Conservation (phyloP, 768 basidiomycete genomes). For the Podaxis sp. region DNA sequence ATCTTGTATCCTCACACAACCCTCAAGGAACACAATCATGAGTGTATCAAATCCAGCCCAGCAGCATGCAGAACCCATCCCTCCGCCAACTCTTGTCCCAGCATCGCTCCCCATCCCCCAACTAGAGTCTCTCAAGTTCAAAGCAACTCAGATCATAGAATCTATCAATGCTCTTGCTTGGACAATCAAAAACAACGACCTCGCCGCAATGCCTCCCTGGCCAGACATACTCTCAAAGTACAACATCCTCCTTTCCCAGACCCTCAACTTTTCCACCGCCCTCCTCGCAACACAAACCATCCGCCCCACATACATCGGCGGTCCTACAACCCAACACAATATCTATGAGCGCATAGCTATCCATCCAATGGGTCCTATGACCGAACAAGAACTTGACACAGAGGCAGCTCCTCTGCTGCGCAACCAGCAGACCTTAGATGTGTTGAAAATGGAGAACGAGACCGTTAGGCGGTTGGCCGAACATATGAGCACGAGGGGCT, state of each 20-base stretch:
- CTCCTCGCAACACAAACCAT: slow-evolving; percentile 36
- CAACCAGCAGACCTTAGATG: slow-evolving; percentile 78
- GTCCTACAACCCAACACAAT: slow-evolving; percentile 30
- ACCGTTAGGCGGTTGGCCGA: slow-evolving; percentile 69
- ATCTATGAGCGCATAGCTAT: slow-evolving; percentile 65
- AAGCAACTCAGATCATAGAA: slow-evolving; percentile 76
- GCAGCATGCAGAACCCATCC: background rate
- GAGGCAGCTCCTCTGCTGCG: slow-evolving; percentile 73
- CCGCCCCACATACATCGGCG: background rate
- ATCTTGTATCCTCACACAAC: background rate
- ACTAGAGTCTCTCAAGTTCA: slow-evolving; percentile 75
- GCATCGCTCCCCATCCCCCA: slow-evolving; percentile 56
- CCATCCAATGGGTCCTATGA: slow-evolving; percentile 56
- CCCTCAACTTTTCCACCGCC: slow-evolving; percentile 70
- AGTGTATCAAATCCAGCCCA: background rate
- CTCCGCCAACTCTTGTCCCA: slow-evolving; percentile 14
- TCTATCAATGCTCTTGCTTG: slow-evolving; percentile 65
- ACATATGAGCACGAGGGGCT: slow-evolving; percentile 61
- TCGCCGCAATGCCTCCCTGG: slow-evolving; percentile 72
- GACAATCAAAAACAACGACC: slow-evolving; percentile 58
- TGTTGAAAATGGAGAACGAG: slow-evolving; percentile 67
- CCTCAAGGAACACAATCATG: background rate
- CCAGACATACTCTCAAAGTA: slow-evolving; percentile 86
- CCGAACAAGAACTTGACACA: slow-evolving; percentile 69
- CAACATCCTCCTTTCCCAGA: slow-evolving; percentile 80